Evolutionary conservation across 2,329 filamentous ascomycete genomes (phyloP), one percentile per base, ranked within the genome.

Genomic region (Ophiostoma sp.): DNA sequence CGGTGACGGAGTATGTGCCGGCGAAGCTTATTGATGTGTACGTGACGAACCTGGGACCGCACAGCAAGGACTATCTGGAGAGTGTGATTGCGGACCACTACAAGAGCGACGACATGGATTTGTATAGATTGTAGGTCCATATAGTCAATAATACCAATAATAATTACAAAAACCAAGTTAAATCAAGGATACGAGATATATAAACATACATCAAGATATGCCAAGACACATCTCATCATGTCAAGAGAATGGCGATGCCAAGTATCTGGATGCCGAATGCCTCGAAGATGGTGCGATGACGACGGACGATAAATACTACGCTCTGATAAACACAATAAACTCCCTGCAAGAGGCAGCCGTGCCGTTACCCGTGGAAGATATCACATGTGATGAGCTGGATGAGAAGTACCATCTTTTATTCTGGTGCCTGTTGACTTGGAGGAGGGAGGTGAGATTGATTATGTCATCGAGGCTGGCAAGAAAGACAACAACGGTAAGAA

Each of bases 1-100:
- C 92, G 13, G 80, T 93, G 27, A 93, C 90, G 68, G 94, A 97
- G 78, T 92, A 94, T 77, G 88, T 97, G 20, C 88, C 90, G 10
- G 87, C 90, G 0, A 90, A 92, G 74, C 80, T 90, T 71, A 86
- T 95, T 52, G 89, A 93, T 78, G 85, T 91, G 41, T 95, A 95
- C 78, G 92, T 96, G 74, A 96, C 93, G 23, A 96, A 97, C 75
- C 79, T 93, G 87, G 79, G 78, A 6, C 77, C 79, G 27, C 78
- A 80, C 68, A 76, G 75, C 27, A 72, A 73, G 60, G 74, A 76
- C 48, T 74, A 76, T 52, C 74, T 77, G 20, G 74, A 76, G 67
- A 75, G 72, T 52, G 73, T 77, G 36, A 74, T 76, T n/a, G 72
- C 75, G 17, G 76, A 77, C 64, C 76, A 77, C 68, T 77, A 77